Evolutionary conservation across 768 basidiomycete genomes (phyloP).

Genomic region (Suillus ampliporus): DNA sequence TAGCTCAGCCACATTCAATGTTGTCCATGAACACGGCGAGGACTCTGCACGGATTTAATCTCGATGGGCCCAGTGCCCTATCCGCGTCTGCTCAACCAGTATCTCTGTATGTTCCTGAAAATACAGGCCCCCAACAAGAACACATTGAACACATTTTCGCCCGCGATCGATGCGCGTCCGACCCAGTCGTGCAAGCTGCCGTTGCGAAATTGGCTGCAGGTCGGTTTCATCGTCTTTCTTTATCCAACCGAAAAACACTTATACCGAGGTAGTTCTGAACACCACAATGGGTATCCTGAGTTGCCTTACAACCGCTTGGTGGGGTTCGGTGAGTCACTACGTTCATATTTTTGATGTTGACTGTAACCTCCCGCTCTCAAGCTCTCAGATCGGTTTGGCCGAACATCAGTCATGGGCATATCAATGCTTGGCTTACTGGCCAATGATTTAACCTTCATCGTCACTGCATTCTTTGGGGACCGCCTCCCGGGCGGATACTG

Average conservation of each 20-base stretch:
- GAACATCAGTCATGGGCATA: conserved; percentile 67
- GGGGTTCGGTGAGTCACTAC: conserved; percentile 70
- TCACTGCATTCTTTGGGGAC: conserved; percentile 63
- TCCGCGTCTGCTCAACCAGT: not conserved
- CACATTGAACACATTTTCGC: no score
- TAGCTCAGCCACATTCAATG: not conserved
- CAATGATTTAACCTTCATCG: conserved; percentile 68
- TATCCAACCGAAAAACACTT: not conserved
- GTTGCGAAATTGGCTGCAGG: conserved; percentile 70
- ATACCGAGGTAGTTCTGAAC: not conserved
- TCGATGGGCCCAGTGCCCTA: conserved; percentile 1
- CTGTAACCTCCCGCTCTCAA: conserved; percentile 30
- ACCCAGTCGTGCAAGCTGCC: conserved; percentile 76
- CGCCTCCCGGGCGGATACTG: conserved; percentile 82
- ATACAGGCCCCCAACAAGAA: not conserved
- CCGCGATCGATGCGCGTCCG: conserved; percentile 55
- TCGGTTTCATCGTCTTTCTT: conserved; percentile 36
- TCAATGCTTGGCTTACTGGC: conserved; percentile 63
- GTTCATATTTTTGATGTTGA: not conserved
- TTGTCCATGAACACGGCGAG: not conserved
- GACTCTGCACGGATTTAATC: not conserved
- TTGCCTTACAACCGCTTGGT: conserved; percentile 84
- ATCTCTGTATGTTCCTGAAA: not conserved
- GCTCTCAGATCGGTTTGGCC: conserved; percentile 81
- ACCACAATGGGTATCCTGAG: conserved; percentile 73